Base-by-base conservation (phyloP, 441 rosid genomes). In the Euphorbia schlechtendalii region DNA sequence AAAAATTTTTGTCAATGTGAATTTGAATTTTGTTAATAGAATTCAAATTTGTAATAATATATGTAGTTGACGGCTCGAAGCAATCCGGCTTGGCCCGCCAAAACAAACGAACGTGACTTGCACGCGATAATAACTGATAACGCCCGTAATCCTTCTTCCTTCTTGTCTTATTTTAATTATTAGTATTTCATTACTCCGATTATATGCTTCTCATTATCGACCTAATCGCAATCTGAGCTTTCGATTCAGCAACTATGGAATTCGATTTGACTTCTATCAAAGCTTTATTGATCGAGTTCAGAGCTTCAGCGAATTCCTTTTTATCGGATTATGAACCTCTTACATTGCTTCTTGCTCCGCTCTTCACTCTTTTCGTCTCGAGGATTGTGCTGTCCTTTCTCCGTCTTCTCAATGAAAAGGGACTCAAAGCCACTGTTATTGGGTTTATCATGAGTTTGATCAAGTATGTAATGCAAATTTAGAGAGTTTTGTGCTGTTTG, bases 311-410 rank as follows among this genome's bases (percentile, higher is more conserved):
- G 38, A 91, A 94, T 79, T 80, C 81, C 0, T 77, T 70, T 61
- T 72, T 89, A 59, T 83, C 91, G 10, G 74, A 79, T 38, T 82
- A 76, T 77, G 96, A 94, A 75, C 99, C 98, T 58, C 73, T 89
- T 62, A 71, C 66, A 68, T 80, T 94, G 66, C 65, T 94, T 22
- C 36, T 86, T 25, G 79, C 77, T 11, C 98, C 98, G 14, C 71
- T 86, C 45, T 64, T 89, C 70, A 83, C 98, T 38, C 78, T 91
- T 28, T 34, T 87, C 34, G 24, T 84, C 27, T 94, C 95, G 12
- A 81, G 80, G 51, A 45, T 79, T 1, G 68, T 86, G 24, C 82
- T 76, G 34, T 89, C 94, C 36, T 63, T 79, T 55, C 49, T 86
- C 24, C 69, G 62, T 56, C 74, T 64, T 46, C 52, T 91, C 70